Conservation (phyloP, 305 asterid species). For the Fraxinus velutina region DNA sequence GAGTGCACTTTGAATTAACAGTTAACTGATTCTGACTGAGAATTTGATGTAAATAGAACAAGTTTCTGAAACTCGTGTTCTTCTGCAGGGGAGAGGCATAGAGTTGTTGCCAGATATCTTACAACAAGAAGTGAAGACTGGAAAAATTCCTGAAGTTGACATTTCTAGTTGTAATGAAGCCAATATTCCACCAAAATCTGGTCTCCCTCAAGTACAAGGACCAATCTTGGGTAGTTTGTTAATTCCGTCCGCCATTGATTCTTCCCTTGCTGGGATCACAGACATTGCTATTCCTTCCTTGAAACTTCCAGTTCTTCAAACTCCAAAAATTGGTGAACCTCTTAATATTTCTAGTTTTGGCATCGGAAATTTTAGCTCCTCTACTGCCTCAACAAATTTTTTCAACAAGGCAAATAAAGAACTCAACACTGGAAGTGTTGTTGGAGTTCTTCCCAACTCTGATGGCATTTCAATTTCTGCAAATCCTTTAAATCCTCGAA, state of each 20-base stretch:
- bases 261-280: slow-evolving; percentile 15
- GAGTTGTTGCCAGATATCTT: slow-evolving; percentile 69
- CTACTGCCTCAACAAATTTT: slow-evolving; percentile 14
- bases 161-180: slow-evolving; percentile 25
- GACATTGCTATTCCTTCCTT: slow-evolving; percentile 22
- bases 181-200: slow-evolving; percentile 31
- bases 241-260: slow-evolving; percentile 28
- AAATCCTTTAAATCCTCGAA: slow-evolving; percentile 18
- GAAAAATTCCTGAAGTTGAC: slow-evolving; percentile 51
- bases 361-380: slow-evolving; percentile 22
- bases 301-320: slow-evolving; percentile 20
- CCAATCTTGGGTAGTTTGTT: slow-evolving; percentile 58
- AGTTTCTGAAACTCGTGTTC: slow-evolving; percentile 2
- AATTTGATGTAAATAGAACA: neutral
- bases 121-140: slow-evolving; percentile 65
- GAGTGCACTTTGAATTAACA: neutral
- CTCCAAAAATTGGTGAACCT: slow-evolving; percentile 27
- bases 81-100: slow-evolving; percentile 64
- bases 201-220: slow-evolving; percentile 40
- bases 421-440: slow-evolving; percentile 20
- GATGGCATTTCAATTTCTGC: slow-evolving; percentile 19
- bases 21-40: neutral
- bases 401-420: slow-evolving; percentile 30
- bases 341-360: slow-evolving; percentile 13
- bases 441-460: slow-evolving; percentile 30